Percentiles rank a stretch among this genome's conserved stretches.
Evolutionary conservation across 1,284 basidiomycete species (phyloP).

Genomic region (Ustilago crameri): DNA sequence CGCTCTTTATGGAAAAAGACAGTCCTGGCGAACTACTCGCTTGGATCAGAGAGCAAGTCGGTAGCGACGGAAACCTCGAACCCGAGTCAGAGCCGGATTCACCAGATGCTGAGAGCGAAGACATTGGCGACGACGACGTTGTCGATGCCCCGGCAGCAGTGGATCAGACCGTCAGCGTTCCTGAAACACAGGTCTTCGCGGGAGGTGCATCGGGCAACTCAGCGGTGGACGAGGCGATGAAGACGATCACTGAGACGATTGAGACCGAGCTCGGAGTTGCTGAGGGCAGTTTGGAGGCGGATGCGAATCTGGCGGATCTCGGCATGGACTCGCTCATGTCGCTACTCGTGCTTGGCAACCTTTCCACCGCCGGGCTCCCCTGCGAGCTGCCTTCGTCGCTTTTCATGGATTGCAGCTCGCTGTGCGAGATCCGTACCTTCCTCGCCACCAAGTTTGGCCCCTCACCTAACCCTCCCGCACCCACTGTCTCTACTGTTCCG

Average conservation of each 20-base stretch:
- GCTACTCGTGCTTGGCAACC: conserved; percentile 43
- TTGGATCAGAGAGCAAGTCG: conserved; percentile 29
- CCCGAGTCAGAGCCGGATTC: neutral
- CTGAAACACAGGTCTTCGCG: neutral
- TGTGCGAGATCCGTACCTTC: conserved; percentile 27
- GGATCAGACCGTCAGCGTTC: neutral
- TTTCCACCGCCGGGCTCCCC: conserved; percentile 21
- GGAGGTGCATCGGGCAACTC: neutral
- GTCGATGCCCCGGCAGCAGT: no score
- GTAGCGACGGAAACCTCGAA: conserved; percentile 4
- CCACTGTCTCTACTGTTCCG: neutral
- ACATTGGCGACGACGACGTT: neutral
- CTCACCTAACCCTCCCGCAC: neutral
- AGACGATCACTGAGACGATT: conserved; percentile 23
- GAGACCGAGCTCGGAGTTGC: conserved; percentile 47
- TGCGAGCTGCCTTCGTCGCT: conserved; percentile 45
- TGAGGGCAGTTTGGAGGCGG: conserved; percentile 19
- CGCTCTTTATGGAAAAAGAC: conserved; percentile 46
- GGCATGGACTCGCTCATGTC: conserved; percentile 57
- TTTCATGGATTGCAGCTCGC: conserved; percentile 40
- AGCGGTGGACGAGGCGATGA: conserved; percentile 13
- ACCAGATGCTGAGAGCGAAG: neutral
- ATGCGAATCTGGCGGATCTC: conserved; percentile 40
- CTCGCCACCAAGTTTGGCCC: conserved; percentile 9
- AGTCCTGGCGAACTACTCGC: conserved; percentile 35